phyloP scores from a whole-genome alignment of 2,329 filamentous ascomycete genomes.

The Mycogone perniciosa region DNA sequence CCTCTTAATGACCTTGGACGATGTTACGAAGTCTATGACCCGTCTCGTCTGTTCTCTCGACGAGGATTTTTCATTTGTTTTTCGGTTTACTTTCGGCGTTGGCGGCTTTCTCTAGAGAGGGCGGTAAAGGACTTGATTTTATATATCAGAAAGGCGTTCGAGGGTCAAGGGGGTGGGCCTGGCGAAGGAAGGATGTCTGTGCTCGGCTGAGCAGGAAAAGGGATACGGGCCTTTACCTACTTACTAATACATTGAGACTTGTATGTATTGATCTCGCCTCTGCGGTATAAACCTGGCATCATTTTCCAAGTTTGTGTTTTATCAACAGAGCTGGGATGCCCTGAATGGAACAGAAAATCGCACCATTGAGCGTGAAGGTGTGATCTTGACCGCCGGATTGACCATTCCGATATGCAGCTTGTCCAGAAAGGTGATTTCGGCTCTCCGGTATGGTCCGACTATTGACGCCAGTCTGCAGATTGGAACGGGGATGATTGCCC shows the following conservation, averaged over 20 bases:
- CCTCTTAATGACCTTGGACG: constrained; percentile 4
- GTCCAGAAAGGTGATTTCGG: background rate
- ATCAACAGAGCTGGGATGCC: background rate
- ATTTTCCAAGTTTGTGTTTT: background rate
- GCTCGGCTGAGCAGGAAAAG: background rate
- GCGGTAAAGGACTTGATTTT: constrained; percentile 14
- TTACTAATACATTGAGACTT: constrained; percentile 11
- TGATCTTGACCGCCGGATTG: constrained; percentile 8
- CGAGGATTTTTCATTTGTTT: constrained; percentile 10
- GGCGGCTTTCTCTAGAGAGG: constrained; percentile 14
- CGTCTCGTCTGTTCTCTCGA: constrained; percentile 9
- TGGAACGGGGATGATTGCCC: too few species aligned
- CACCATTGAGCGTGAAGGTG: background rate
- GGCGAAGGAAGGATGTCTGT: background rate
- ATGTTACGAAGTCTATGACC: constrained; percentile 15
- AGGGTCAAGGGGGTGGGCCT: constrained; percentile 3
- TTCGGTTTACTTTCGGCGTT: constrained; percentile 18
- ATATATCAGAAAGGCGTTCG: constrained; percentile 11
- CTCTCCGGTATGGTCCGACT: background rate
- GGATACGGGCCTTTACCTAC: background rate
- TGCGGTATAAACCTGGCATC: constrained; percentile 1
- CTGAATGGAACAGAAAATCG: background rate
- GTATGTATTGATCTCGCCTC: constrained; percentile 11
- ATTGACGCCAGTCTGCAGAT: background rate
- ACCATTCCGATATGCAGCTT: background rate